Evolutionary conservation across 306 rosid genomes (phyloP).

Genomic region (Gastrolobium bilobum): DNA sequence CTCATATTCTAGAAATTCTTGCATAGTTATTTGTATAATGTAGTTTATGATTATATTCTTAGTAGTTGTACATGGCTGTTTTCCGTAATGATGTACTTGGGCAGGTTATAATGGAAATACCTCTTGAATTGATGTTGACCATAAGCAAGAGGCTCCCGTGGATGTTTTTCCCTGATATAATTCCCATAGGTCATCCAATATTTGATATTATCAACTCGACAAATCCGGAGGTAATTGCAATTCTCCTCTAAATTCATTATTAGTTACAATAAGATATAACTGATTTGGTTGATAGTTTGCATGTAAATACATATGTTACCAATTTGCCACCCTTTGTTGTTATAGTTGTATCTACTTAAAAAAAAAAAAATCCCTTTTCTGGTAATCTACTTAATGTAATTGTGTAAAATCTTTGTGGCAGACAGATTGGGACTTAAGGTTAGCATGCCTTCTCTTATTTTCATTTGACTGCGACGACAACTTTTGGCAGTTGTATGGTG

Average conservation of each 20-base stretch:
- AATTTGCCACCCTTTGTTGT: neutral
- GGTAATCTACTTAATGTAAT: slow-evolving; percentile 45
- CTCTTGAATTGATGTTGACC: slow-evolving; percentile 90
- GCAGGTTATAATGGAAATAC: slow-evolving; percentile 97
- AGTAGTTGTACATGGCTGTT: neutral
- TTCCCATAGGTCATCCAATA: slow-evolving; percentile 95
- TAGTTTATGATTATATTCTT: slow-evolving; percentile 17
- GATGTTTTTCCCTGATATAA: slow-evolving; percentile 97
- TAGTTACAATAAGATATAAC: slow-evolving; percentile 21
- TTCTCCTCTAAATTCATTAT: slow-evolving; percentile 31
- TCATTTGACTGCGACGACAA: slow-evolving; percentile 83
- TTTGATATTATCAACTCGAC: slow-evolving; percentile 95
- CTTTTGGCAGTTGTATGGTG: slow-evolving; percentile 96
- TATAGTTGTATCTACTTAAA: slow-evolving; percentile 23
- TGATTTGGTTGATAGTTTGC: slow-evolving; percentile 27
- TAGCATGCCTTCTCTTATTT: slow-evolving; percentile 90
- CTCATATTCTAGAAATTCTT: neutral
- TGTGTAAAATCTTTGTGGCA: slow-evolving; percentile 68
- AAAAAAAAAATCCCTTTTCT: neutral
- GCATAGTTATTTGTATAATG: slow-evolving; percentile 1
- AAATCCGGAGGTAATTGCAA: slow-evolving; percentile 81
- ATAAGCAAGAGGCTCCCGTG: slow-evolving; percentile 90
- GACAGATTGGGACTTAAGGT: slow-evolving; percentile 97
- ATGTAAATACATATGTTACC: neutral
- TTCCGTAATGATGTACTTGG: slow-evolving; percentile 45